These are phyloP conservation scores for Podosphaera fusca DNA, from an alignment of 2,329 filamentous ascomycete genomes.

Conservation along the genomic window DNA sequence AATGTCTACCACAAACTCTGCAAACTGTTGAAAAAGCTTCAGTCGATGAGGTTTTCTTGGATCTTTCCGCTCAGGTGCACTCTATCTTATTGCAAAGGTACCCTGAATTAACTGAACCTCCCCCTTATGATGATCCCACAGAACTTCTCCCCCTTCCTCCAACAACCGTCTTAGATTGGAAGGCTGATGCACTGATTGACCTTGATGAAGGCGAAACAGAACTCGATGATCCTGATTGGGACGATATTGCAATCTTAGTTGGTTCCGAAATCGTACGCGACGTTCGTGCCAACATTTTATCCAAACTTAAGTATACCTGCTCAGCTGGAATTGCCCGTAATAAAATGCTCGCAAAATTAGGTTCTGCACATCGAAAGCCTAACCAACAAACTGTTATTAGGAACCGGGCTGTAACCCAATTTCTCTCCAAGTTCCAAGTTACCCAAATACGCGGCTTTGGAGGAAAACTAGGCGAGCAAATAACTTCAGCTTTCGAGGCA, in stretches of 20 bases:
- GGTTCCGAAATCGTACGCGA: constrained; percentile 72
- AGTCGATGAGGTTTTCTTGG: constrained; percentile 88
- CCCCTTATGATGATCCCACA: constrained; percentile 50
- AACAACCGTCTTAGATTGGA: constrained; percentile 58
- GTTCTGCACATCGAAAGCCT: constrained; percentile 77
- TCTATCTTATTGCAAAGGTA: constrained; percentile 51
- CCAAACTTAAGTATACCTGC: constrained; percentile 65
- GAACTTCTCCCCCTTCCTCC: constrained; percentile 52
- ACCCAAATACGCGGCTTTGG: constrained; percentile 91
- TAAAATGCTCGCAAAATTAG: constrained; percentile 89
- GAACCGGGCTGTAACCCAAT: constrained; percentile 56
- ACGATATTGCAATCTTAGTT: constrained; percentile 70
- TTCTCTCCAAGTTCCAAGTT: constrained; percentile 67
- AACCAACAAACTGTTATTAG: constrained; percentile 88
- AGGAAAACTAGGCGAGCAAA: constrained; percentile 76
- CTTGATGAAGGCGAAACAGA: constrained; percentile 51
- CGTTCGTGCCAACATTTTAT: constrained; percentile 44
- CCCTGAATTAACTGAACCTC: constrained; percentile 41
- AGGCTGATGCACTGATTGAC: constrained; percentile 59
- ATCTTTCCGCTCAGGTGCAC: constrained; percentile 70
- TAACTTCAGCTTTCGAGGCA: constrained; percentile 59
- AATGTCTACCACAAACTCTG: constrained; percentile 36
- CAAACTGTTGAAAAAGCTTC: constrained; percentile 79
- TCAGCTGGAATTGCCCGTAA: constrained; percentile 75
- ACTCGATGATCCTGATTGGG: constrained; percentile 76